Evolutionary conservation across 2,329 filamentous ascomycete species (phyloP).

Genomic region (Ascochyta fabae): DNA sequence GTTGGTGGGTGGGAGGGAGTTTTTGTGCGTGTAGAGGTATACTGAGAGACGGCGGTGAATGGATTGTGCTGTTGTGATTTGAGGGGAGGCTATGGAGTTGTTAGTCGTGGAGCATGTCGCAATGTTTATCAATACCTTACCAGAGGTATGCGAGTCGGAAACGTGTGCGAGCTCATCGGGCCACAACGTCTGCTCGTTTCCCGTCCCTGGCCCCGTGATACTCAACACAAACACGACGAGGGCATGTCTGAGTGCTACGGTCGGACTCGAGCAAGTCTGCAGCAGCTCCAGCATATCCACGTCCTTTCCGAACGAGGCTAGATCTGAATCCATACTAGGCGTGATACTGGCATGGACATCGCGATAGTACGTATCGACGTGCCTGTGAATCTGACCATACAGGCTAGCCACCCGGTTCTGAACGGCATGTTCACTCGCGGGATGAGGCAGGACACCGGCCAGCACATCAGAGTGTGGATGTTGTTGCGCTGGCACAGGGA

Average conservation of each 20-base stretch:
- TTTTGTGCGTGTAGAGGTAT: slow-evolving; percentile 28
- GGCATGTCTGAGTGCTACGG: slow-evolving; percentile 40
- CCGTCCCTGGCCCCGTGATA: slow-evolving; percentile 28
- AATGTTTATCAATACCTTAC: neutral
- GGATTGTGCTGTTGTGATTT: slow-evolving; percentile 24
- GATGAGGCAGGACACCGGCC: slow-evolving; percentile 31
- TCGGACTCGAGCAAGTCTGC: slow-evolving; percentile 33
- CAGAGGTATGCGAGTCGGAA: no score
- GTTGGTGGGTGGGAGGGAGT: slow-evolving; percentile 8
- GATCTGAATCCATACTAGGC: slow-evolving; percentile 40
- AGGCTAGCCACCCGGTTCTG: slow-evolving; percentile 27
- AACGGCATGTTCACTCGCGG: slow-evolving; percentile 33
- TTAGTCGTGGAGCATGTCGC: neutral
- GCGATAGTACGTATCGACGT: slow-evolving; percentile 44
- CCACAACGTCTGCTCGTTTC: slow-evolving; percentile 28
- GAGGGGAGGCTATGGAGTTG: slow-evolving; percentile 9
- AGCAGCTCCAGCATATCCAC: slow-evolving; percentile 36
- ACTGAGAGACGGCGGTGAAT: slow-evolving; percentile 38
- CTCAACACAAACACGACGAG: slow-evolving; percentile 35
- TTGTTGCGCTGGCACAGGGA: slow-evolving; percentile 7
- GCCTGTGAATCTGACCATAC: slow-evolving; percentile 36
- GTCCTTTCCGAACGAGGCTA: slow-evolving; percentile 34
- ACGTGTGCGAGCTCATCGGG: slow-evolving; percentile 29
- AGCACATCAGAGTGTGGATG: slow-evolving; percentile 21
- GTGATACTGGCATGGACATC: slow-evolving; percentile 45